Conservation (phyloP, 345 rosid species). For the Hevea brasiliensis region DNA sequence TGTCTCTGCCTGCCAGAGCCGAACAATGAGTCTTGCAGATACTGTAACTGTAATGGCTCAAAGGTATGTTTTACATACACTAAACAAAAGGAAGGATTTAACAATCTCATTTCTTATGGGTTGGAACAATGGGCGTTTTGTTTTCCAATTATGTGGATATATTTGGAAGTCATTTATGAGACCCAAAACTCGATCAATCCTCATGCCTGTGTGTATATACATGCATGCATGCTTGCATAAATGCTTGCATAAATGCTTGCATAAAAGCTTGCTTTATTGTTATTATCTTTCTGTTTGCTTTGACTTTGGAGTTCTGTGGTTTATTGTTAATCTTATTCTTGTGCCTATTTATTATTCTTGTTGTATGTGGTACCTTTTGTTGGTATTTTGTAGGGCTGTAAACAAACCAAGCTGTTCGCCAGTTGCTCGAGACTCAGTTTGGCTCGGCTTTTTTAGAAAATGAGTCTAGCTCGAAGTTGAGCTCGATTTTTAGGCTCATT, state of each 20-base stretch:
- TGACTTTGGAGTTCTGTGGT: too few relatives aligned
- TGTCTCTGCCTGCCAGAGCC: constrained; percentile 89
- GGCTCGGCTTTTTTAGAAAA: too few relatives aligned
- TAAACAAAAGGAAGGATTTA: background rate
- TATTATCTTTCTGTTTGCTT: too few relatives aligned
- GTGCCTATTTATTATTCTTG: background rate
- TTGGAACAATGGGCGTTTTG: background rate
- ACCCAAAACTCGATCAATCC: background rate
- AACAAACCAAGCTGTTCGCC: too few relatives aligned
- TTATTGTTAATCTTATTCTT: too few relatives aligned
- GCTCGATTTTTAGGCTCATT: too few relatives aligned
- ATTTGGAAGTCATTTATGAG: background rate
- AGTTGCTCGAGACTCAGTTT: too few relatives aligned
- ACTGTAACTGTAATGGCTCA: constrained; percentile 91
- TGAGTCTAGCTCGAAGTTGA: too few relatives aligned
- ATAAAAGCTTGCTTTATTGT: too few relatives aligned
- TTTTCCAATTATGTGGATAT: background rate
- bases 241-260: background rate
- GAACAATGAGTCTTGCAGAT: constrained; percentile 78
- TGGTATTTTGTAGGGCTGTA: too few relatives aligned
- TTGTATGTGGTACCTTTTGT: background rate
- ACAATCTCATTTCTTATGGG: background rate
- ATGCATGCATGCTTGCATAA: background rate
- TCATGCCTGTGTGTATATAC: background rate
- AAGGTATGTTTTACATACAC: constrained; percentile 45